Percentiles rank a stretch among this genome's conserved stretches.
Conservation (phyloP, 2,329 filamentous ascomycete genomes). For the Pyrenophora tritici-repentis region DNA sequence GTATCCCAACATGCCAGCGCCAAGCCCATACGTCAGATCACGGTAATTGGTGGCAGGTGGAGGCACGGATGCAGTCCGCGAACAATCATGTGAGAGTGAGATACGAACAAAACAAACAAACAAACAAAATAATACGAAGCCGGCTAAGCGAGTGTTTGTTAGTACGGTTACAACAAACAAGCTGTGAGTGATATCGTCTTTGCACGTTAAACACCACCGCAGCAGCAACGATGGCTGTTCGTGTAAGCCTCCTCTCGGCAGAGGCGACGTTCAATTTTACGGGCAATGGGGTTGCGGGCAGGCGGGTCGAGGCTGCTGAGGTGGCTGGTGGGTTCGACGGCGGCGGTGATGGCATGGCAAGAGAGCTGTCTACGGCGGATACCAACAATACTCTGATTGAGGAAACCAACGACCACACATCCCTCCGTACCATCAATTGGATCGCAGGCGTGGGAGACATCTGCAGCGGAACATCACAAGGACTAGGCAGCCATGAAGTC, state of each 20-base stretch:
- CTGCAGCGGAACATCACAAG: neutral
- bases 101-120: too few relatives aligned
- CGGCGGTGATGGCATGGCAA: neutral
- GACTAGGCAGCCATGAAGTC: neutral
- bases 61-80: slow-evolving; percentile 1
- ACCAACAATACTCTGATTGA: slow-evolving; percentile 2
- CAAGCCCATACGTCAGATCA: slow-evolving; percentile 14
- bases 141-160: neutral
- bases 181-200: neutral
- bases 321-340: neutral
- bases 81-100: neutral
- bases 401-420: neutral
- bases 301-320: neutral
- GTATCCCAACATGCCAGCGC: slow-evolving; percentile 1
- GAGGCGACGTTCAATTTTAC: neutral
- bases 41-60: slow-evolving; percentile 5
- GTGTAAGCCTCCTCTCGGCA: slow-evolving; percentile 1
- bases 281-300: neutral
- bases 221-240: slow-evolving; percentile 3
- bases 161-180: neutral
- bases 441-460: slow-evolving; percentile 12
- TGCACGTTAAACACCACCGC: neutral
- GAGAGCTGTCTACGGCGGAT: neutral
- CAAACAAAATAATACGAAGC: too few relatives aligned
- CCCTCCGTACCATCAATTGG: slow-evolving; percentile 2